Evolutionary conservation across 371 early-diverging fungal species (phyloP), one percentile per base, ranked within the genome.

Genomic region (Saksenaea vasiformis): DNA sequence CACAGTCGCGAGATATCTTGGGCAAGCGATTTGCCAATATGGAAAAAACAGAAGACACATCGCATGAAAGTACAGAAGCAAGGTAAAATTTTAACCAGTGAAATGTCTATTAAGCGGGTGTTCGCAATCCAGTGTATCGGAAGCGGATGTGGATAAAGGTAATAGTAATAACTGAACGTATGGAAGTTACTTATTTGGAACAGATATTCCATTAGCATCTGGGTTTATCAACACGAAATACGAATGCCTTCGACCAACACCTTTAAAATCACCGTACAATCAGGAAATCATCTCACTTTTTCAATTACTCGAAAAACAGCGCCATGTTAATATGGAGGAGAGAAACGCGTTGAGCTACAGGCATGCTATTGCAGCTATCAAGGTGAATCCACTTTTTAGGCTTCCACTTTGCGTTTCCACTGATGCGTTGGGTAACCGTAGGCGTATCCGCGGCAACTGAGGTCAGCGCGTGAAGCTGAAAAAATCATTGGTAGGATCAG

Each of bases 301-400:
- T 3, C 54, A 67, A 17, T 39, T 82, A 17, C 41, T 85, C 15
- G 82, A 82, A 70, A 59, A 62, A 41, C 60, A 74, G 27, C 61
- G 85, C 9, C 69, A 73, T 22, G 3, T 82, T 10, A 66, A 72
- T 39, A 61, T 64, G 53, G 78, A 85, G 61, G 62, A 60, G 37
- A 67, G 67, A 35, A 81, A 65, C 62, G 74, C 83, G 19, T 56
- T 83, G 35, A 76, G 77, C 19, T 85, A 83, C 60, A 63, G 80
- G 2, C 74, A 73, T 41, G 82, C 82, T 15, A 79, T 85, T 60
- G 72, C 83, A 13, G 85, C 82, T 1, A 39, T 83, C 37, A 83
- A 79, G 59, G 83, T 81, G 59, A 22, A n/a, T n/a, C n/a, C 24
- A 19, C 38, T 41, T 57, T 47, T 62, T 28, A 56, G 14, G 39